Conservation (phyloP, 148 eudicot species). For the Cornus florida region DNA sequence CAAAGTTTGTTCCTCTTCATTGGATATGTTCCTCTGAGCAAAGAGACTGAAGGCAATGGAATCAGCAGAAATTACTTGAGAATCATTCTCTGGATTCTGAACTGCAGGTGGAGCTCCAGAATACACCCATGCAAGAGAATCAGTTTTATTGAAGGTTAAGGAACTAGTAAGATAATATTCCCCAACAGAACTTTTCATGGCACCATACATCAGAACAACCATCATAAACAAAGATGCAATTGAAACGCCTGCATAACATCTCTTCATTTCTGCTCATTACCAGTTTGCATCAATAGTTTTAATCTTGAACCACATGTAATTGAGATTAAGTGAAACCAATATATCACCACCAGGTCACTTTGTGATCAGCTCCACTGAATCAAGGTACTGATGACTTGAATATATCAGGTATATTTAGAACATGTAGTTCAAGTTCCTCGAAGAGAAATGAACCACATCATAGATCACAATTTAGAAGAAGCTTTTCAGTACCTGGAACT, state of each 20-base stretch:
- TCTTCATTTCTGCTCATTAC: constrained; percentile 70
- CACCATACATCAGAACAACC: constrained; percentile 52
- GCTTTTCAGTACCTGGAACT: neutral
- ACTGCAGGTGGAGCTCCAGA: constrained; percentile 56
- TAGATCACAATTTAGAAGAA: neutral
- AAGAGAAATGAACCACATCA: neutral
- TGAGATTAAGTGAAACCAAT: neutral
- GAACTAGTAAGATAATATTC: constrained; percentile 45
- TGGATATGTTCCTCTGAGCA: constrained; percentile 60
- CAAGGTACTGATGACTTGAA: neutral
- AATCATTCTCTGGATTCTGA: constrained; percentile 42
- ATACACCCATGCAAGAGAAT: constrained; percentile 76
- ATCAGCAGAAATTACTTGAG: constrained; percentile 56
- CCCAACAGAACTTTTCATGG: constrained; percentile 48
- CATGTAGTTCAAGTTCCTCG: neutral
- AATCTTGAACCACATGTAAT: neutral
- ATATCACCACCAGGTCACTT: neutral
- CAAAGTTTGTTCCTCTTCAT: constrained; percentile 61
- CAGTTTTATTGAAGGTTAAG: constrained; percentile 41
- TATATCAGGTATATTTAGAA: neutral
- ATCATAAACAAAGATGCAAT: constrained; percentile 65
- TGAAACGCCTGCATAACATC: constrained; percentile 63
- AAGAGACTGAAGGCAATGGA: constrained; percentile 50
- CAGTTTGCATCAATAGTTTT: neutral
- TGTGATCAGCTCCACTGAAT: neutral